A percentile compares a stretch with the other conserved stretches of the same genome.
Evolutionary conservation across 1,139 yeast genomes (phyloP).

Genomic region (Geotrichum carabidarum): DNA sequence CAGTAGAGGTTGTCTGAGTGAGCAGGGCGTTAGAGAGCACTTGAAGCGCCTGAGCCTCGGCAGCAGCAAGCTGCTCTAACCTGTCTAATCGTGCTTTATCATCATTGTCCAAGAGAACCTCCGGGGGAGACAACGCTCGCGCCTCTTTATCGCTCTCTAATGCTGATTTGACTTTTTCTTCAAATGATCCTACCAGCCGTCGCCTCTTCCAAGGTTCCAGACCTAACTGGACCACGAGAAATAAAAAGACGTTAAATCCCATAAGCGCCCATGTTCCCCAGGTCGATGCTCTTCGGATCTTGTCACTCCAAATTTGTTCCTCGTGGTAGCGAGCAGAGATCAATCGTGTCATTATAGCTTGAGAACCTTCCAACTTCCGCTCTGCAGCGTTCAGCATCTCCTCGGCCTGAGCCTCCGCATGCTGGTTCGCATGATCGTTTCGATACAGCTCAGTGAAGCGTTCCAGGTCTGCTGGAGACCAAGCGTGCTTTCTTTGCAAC

Average conservation of each 20-base stretch:
- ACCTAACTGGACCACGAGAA: constrained; percentile 73
- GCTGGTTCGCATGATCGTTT: constrained; percentile 73
- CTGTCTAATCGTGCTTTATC: constrained; percentile 13
- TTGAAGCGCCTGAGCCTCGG: constrained; percentile 17
- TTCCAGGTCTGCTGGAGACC: constrained; percentile 77
- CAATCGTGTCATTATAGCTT: constrained; percentile 63
- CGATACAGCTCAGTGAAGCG: constrained; percentile 75
- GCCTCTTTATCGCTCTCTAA: constrained; percentile 13
- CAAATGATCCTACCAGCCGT: constrained; percentile 76
- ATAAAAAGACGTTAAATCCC: constrained; percentile 78
- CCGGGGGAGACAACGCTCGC: not conserved
- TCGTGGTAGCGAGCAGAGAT: constrained; percentile 89
- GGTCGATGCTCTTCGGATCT: constrained; percentile 86
- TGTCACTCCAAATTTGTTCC: constrained; percentile 97
- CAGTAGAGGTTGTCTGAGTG: constrained; percentile 5
- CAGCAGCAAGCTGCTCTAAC: constrained; percentile 13
- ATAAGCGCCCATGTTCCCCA: constrained; percentile 94
- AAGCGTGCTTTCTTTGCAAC: constrained; percentile 74
- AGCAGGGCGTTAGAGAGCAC: constrained; percentile 17
- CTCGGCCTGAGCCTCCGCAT: constrained; percentile 53
- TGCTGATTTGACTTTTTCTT: constrained; percentile 57
- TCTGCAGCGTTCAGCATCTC: constrained; percentile 54
- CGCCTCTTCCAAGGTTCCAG: constrained; percentile 94
- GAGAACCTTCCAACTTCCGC: constrained; percentile 60
- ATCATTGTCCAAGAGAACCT: not conserved